Conservation (phyloP, 2,329 filamentous ascomycete genomes). For the Colletotrichum lentis region DNA sequence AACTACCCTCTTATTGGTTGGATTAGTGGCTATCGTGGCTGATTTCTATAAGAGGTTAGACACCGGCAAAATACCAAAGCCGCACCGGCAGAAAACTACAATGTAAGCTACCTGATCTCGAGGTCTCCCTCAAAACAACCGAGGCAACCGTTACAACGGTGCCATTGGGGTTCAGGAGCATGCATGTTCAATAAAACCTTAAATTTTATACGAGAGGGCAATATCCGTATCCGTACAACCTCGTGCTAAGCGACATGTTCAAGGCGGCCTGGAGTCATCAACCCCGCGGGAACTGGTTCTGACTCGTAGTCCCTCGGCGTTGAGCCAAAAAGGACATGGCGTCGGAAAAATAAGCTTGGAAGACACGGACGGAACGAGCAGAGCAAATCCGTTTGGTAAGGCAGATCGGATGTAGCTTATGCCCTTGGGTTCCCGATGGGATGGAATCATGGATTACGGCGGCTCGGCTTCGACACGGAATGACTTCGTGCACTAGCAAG, state of each 20-base stretch:
- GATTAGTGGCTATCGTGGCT: too few relatives aligned
- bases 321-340: not conserved
- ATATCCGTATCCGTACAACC: too few relatives aligned
- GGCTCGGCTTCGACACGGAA: not conserved
- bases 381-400: not conserved
- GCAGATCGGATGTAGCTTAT: not conserved
- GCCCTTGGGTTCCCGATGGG: too few relatives aligned
- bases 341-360: not conserved
- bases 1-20: too few relatives aligned
- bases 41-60: too few relatives aligned
- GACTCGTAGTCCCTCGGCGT: not conserved
- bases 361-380: slow-evolving; percentile 2
- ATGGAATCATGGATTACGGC: not conserved
- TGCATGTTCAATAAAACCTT: not conserved
- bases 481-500: not conserved
- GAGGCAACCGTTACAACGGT: not conserved
- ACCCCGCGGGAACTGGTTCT: too few relatives aligned
- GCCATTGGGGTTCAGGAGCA: not conserved
- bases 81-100: too few relatives aligned
- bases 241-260: not conserved
- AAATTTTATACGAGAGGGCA: not conserved
- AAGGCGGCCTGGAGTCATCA: not conserved
- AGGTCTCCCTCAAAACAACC: not conserved
- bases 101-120: too few relatives aligned
- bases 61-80: too few relatives aligned